Conservation (phyloP, 2,329 filamentous ascomycete species). For the Colletotrichum karsti region DNA sequence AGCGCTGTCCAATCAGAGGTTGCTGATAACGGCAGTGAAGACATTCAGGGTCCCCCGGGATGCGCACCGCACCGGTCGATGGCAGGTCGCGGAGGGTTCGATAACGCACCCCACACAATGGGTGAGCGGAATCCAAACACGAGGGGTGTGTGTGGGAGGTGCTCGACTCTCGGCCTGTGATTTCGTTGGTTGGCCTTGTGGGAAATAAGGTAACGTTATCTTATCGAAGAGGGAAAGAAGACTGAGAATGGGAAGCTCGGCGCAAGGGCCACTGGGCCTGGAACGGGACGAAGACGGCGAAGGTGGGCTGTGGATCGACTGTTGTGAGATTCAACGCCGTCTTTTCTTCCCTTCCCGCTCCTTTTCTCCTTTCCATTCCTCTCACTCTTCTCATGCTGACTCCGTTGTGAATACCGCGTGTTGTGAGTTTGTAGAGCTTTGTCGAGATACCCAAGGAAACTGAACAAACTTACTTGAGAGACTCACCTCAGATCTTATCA, state of each 20-base stretch:
- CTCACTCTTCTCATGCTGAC: not conserved
- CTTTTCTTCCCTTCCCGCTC: not conserved
- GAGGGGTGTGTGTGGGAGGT: not conserved
- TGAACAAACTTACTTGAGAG: not conserved
- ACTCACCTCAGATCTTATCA: not conserved
- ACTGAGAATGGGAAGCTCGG: not conserved
- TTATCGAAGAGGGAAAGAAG: constrained; percentile 6
- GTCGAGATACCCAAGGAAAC: not conserved
- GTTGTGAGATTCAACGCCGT: not conserved
- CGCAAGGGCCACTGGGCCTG: constrained; percentile 7
- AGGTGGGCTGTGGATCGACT: constrained; percentile 18
- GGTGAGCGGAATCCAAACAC: not conserved
- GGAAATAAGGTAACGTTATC: constrained; percentile 16
- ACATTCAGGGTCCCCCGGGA: constrained; percentile 21
- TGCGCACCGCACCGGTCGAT: not conserved
- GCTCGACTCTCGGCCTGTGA: not conserved
- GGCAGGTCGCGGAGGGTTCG: not conserved
- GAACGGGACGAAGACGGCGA: not conserved
- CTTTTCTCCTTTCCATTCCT: not conserved
- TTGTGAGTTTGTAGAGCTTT: not conserved
- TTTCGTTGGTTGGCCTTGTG: not conserved
- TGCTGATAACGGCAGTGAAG: constrained; percentile 23
- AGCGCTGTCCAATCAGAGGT: constrained; percentile 3
- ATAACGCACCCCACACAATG: constrained; percentile 22
- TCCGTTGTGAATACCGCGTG: not conserved